These are phyloP conservation scores for Orbilia brochopaga DNA, from an alignment of 2,329 filamentous ascomycete species.

Conservation along the genomic window DNA sequence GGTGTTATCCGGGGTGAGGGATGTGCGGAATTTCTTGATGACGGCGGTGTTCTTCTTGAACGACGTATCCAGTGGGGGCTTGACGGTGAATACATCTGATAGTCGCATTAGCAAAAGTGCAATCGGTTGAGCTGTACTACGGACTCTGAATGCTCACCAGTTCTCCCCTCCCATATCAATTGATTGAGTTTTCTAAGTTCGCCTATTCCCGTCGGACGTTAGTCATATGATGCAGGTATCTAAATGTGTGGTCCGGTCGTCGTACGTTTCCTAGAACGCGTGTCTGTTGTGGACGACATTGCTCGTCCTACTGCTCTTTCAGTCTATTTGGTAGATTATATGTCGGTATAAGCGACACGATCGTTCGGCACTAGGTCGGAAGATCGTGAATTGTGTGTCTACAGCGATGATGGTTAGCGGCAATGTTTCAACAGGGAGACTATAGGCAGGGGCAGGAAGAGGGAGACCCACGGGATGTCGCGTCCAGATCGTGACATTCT, in stretches of 20 bases:
- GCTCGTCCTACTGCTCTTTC: neutral
- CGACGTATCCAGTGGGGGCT: conserved; percentile 54
- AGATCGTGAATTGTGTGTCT: conserved; percentile 48
- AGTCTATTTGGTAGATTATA: conserved; percentile 11
- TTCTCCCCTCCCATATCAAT: conserved; percentile 47
- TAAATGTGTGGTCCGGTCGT: neutral
- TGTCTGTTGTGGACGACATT: conserved; percentile 43
- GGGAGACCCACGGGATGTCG: conserved; percentile 27
- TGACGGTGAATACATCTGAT: conserved; percentile 53
- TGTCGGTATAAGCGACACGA: conserved; percentile 31
- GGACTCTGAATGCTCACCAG: conserved; percentile 12
- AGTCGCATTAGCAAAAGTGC: neutral
- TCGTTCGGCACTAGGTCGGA: conserved; percentile 49
- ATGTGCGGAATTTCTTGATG: conserved; percentile 55
- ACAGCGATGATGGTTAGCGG: neutral
- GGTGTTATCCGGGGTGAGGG: conserved; percentile 53
- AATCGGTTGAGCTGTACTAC: neutral
- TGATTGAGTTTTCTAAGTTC: conserved; percentile 48
- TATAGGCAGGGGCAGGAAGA: neutral
- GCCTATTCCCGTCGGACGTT: conserved; percentile 28
- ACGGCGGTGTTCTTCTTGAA: conserved; percentile 56
- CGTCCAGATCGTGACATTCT: conserved; percentile 49
- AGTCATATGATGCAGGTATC: conserved; percentile 6
- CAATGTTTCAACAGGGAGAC: neutral
- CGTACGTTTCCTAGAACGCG: conserved; percentile 50